Conservation (phyloP, 1,284 basidiomycete species). For the Leccinum pachyderme region DNA sequence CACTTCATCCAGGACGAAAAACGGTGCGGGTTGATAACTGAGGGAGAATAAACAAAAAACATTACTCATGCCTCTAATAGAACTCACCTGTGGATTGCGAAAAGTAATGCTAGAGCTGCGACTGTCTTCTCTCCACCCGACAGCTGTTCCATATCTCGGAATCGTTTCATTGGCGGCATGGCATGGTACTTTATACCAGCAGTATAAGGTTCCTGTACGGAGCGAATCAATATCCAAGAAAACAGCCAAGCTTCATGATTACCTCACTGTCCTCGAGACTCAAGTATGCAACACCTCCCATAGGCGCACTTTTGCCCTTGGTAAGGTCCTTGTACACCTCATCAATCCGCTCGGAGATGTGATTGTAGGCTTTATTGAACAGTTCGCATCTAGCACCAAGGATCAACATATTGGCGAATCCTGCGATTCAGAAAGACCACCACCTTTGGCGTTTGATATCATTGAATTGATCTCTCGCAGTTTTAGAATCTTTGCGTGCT, state of each 20-base stretch:
- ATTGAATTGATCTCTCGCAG: constrained; percentile 88
- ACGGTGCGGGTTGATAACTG: constrained; percentile 96
- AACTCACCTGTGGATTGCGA: constrained; percentile 88
- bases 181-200: constrained; percentile 98
- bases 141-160: constrained; percentile 98
- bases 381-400: constrained; percentile 59
- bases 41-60: constrained; percentile 1
- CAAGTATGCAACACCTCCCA: constrained; percentile 96
- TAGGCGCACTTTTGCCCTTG: constrained; percentile 87
- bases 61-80: not conserved
- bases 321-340: constrained; percentile 98
- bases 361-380: constrained; percentile 95
- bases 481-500: constrained; percentile 81
- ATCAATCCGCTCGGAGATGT: constrained; percentile 94
- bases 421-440: constrained; percentile 35
- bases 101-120: constrained; percentile 91
- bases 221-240: constrained; percentile 4
- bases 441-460: constrained; percentile 87
- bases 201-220: constrained; percentile 84
- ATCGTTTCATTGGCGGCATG: constrained; percentile 99
- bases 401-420: not conserved
- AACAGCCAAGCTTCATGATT: constrained; percentile 19
- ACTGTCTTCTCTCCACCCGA: constrained; percentile 99
- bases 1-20: constrained; percentile 98
- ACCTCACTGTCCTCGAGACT: constrained; percentile 95